A percentile compares a stretch with the other conserved stretches of the same genome.
Conservation (phyloP, 805 yeast genomes). For the Candida xyloterini region DNA sequence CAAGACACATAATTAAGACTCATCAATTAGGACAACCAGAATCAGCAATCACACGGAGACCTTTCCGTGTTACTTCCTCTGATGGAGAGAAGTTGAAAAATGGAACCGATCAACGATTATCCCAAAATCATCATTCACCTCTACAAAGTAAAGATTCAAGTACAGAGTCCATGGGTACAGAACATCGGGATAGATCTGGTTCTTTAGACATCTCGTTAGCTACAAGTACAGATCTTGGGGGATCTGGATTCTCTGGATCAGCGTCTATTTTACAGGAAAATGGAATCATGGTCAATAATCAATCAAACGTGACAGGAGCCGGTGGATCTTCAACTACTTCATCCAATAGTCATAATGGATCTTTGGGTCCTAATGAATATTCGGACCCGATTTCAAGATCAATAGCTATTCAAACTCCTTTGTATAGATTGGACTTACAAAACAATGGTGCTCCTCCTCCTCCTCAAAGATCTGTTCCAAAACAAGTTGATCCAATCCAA, state of each 20-base stretch:
- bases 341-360: slow-evolving; percentile 15
- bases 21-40: slow-evolving; percentile 29
- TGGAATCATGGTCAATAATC: slow-evolving; percentile 17
- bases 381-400: slow-evolving; percentile 21
- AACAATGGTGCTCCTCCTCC: slow-evolving; percentile 6
- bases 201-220: slow-evolving; percentile 14
- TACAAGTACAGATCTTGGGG: slow-evolving; percentile 10
- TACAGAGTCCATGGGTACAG: slow-evolving; percentile 12
- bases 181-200: slow-evolving; percentile 8
- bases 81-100: slow-evolving; percentile 1
- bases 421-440: slow-evolving; percentile 21
- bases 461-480: slow-evolving; percentile 3
- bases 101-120: neutral
- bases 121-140: slow-evolving; percentile 1
- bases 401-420: slow-evolving; percentile 24
- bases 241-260: slow-evolving; percentile 10
- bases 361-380: slow-evolving; percentile 17
- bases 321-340: slow-evolving; percentile 16
- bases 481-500: slow-evolving; percentile 19
- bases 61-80: slow-evolving; percentile 19
- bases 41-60: slow-evolving; percentile 28
- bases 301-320: neutral
- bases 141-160: slow-evolving; percentile 12
- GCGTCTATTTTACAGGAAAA: slow-evolving; percentile 13
- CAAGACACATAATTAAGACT: slow-evolving; percentile 31